These are phyloP conservation scores for Trebouxia sp. DNA, from an alignment of 139 green algal genomes.

Conservation along the genomic window DNA sequence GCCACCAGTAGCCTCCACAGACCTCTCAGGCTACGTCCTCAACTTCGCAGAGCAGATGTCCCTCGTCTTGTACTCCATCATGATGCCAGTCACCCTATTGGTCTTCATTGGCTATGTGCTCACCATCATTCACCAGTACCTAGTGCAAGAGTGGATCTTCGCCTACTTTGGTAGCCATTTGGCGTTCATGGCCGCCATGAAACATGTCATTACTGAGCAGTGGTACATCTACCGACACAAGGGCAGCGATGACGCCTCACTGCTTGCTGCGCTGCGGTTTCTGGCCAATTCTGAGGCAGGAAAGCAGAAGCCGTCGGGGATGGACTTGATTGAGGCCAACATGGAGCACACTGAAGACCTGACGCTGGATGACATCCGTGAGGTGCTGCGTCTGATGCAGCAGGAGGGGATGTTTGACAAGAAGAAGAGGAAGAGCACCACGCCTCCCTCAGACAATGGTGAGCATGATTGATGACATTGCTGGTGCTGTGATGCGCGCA, in stretches of 20 bases:
- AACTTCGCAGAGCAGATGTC: conserved; percentile 30
- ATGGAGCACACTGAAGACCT: conserved; percentile 20
- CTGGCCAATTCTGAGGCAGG: neutral
- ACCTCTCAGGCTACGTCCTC: neutral
- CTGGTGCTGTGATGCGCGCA: neutral
- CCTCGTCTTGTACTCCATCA: neutral
- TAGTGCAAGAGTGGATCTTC: conserved; percentile 28
- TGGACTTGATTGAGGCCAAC: conserved; percentile 15
- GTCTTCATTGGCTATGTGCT: conserved; percentile 21
- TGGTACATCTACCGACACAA: conserved; percentile 3
- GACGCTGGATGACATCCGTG: conserved; percentile 11
- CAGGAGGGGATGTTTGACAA: conserved; percentile 25
- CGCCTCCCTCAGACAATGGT: neutral
- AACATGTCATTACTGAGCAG: neutral
- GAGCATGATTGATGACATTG: neutral
- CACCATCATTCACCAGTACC: conserved; percentile 16
- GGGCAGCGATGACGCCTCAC: conserved; percentile 1
- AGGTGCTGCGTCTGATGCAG: conserved; percentile 13
- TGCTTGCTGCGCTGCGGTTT: neutral
- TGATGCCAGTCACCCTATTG: conserved; percentile 3
- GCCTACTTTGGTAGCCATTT: conserved; percentile 19
- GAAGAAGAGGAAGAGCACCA: neutral
- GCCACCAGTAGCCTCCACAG: neutral
- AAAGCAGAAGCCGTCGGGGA: neutral
- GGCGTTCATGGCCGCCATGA: neutral